phyloP scores from a whole-genome alignment of 2,329 filamentous ascomycete genomes.

The Aureobasidium lini region DNA sequence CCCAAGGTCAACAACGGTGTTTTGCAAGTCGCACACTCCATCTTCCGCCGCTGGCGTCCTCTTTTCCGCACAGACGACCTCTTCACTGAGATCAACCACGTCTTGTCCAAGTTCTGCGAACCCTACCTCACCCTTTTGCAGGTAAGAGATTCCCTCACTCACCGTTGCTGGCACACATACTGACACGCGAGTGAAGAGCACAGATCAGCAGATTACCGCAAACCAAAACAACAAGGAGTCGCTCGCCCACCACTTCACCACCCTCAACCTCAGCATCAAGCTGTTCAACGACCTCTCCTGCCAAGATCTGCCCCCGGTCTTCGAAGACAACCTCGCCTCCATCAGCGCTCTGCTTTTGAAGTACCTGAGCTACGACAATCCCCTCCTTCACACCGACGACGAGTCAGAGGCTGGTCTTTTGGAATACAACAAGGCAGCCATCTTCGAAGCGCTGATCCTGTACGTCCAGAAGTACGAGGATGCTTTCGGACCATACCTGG shows the following conservation, averaged over 20 bases:
- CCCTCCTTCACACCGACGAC: constrained; percentile 74
- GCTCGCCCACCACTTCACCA: constrained; percentile 72
- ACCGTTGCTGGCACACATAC: background rate
- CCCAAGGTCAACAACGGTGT: constrained; percentile 86
- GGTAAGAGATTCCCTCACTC: background rate
- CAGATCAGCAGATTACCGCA: constrained; percentile 62
- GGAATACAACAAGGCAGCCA: constrained; percentile 85
- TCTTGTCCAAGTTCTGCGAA: constrained; percentile 72
- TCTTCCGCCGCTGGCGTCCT: constrained; percentile 92
- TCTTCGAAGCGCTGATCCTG: constrained; percentile 82
- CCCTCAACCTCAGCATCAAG: constrained; percentile 81
- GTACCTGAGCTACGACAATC: constrained; percentile 84
- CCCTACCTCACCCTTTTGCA: constrained; percentile 72
- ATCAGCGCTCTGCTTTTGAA: constrained; percentile 81
- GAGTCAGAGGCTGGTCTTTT: constrained; percentile 80
- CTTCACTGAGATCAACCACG: constrained; percentile 94
- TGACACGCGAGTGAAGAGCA: constrained; percentile 43
- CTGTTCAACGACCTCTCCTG: constrained; percentile 95
- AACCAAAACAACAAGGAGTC: constrained; percentile 68
- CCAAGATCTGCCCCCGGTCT: constrained; percentile 89
- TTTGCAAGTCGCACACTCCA: constrained; percentile 93
- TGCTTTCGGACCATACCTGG: constrained; percentile 73
- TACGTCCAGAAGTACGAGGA: constrained; percentile 96
- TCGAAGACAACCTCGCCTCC: constrained; percentile 76
- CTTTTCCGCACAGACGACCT: constrained; percentile 88